phyloP scores from a whole-genome alignment of 148 eudicot genomes.

The Rhododendron ferrugineum region DNA sequence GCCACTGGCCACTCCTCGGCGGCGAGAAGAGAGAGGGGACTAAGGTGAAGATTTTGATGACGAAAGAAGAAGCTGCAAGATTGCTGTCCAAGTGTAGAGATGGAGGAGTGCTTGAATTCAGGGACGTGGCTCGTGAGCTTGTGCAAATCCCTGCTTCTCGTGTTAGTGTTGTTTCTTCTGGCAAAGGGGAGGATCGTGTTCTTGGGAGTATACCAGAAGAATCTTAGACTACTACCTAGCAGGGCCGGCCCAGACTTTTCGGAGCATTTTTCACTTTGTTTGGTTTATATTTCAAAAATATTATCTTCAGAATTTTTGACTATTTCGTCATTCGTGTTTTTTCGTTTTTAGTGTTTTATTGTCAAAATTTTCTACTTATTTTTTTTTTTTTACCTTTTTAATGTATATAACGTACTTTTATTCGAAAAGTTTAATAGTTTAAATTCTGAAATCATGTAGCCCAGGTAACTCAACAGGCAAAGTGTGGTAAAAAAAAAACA shows the following conservation, averaged over 20 bases:
- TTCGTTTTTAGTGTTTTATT: too few relatives aligned
- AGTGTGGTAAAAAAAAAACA: not conserved
- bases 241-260: not conserved
- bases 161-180: conserved; percentile 15
- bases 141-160: conserved; percentile 33
- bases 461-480: not conserved
- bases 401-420: too few relatives aligned
- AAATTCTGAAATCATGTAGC: not conserved
- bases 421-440: too few relatives aligned
- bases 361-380: too few relatives aligned
- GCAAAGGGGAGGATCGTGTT: not conserved
- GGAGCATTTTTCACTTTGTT: too few relatives aligned
- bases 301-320: too few relatives aligned
- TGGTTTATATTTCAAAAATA: too few relatives aligned
- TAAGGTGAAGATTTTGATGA: conserved; percentile 46
- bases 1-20: not conserved
- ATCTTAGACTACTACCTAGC: not conserved
- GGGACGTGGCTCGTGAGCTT: conserved; percentile 40
- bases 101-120: conserved; percentile 38
- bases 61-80: conserved; percentile 43
- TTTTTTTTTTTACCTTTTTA: too few relatives aligned
- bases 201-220: not conserved
- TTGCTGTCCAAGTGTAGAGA: conserved; percentile 36
- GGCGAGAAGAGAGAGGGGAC: not conserved
- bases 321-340: too few relatives aligned